A percentile compares a stretch with the other conserved stretches of the same genome.
These are phyloP conservation scores for Talaromyces albobiverticillius DNA, from an alignment of 2,329 filamentous ascomycete species.

Conservation along the genomic window DNA sequence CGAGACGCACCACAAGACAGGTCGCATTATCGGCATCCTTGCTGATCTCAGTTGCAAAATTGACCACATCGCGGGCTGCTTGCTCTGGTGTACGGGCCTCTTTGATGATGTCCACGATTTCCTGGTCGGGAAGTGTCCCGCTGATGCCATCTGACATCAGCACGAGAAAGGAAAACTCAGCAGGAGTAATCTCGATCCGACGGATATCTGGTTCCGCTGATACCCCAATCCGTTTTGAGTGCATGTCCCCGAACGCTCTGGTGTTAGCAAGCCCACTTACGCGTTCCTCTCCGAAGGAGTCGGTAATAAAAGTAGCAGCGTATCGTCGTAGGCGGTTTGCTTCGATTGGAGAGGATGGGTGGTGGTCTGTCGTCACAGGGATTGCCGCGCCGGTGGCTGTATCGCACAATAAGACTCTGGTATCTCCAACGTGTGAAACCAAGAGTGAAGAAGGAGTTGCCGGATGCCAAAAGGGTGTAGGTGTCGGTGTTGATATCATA, in stretches of 20 bases:
- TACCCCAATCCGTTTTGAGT: constrained; percentile 86
- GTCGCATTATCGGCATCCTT: constrained; percentile 63
- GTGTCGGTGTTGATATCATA: constrained; percentile 86
- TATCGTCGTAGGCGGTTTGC: constrained; percentile 79
- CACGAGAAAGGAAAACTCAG: constrained; percentile 85
- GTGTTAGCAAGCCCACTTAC: constrained; percentile 93
- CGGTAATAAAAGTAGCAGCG: constrained; percentile 81
- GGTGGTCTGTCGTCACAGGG: constrained; percentile 85
- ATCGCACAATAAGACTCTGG: constrained; percentile 82
- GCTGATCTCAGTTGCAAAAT: constrained; percentile 83
- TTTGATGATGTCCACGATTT: constrained; percentile 94
- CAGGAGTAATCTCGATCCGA: constrained; percentile 73
- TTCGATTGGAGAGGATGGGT: constrained; percentile 83
- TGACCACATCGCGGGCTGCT: constrained; percentile 73
- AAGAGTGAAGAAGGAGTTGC: constrained; percentile 77
- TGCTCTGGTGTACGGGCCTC: constrained; percentile 89
- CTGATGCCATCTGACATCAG: constrained; percentile 87
- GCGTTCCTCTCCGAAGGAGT: constrained; percentile 96
- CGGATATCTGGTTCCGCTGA: constrained; percentile 89
- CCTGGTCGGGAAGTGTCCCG: constrained; percentile 82
- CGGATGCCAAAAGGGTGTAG: constrained; percentile 93
- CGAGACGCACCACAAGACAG: constrained; percentile 60
- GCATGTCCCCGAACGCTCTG: constrained; percentile 89
- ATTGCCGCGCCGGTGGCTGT: constrained; percentile 76
- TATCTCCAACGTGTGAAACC: constrained; percentile 90